phyloP scores from a whole-genome alignment of 2,329 filamentous ascomycete genomes.

The Phialophora chinensis region DNA sequence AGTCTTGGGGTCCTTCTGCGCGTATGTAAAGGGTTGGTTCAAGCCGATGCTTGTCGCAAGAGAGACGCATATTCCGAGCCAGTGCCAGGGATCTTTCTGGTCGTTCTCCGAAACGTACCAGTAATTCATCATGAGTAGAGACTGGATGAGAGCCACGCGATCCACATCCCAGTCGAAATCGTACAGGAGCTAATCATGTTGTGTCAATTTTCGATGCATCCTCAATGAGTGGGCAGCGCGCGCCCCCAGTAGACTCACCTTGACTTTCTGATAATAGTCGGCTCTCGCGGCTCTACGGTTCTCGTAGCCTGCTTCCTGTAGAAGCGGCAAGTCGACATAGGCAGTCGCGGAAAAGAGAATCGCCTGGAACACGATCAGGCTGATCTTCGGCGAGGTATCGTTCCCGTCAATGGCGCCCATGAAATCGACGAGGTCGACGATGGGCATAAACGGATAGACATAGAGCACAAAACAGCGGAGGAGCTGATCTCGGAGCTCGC shows the following conservation, averaged over 20 bases:
- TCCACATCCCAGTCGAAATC: constrained; percentile 95
- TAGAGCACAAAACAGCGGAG: constrained; percentile 83
- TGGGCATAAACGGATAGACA: constrained; percentile 91
- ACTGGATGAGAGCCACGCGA: constrained; percentile 86
- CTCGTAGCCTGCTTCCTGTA: constrained; percentile 30
- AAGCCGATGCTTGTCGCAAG: constrained; percentile 91
- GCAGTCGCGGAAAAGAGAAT: constrained; percentile 93
- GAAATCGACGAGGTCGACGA: constrained; percentile 62
- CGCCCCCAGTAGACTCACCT: constrained; percentile 71
- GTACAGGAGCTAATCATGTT: constrained; percentile 70
- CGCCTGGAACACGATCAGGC: constrained; percentile 86
- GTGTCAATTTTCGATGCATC: constrained; percentile 56
- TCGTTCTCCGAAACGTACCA: constrained; percentile 98
- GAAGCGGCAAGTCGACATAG: constrained; percentile 62
- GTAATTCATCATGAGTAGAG: constrained; percentile 88
- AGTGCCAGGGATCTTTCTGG: constrained; percentile 97
- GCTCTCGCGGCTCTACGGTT: constrained; percentile 76
- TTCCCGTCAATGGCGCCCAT: constrained; percentile 59
- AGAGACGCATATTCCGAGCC: constrained; percentile 97
- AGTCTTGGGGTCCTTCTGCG: constrained; percentile 44
- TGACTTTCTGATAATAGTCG: constrained; percentile 77
- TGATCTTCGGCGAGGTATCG: constrained; percentile 72
- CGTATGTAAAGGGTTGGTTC: constrained; percentile 67
- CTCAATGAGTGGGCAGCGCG: constrained; percentile 56
- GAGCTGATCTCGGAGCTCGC: constrained; percentile 76